Base-by-base conservation (phyloP, 371 early-diverging fungal species). In the Mortierella sp. region DNA sequence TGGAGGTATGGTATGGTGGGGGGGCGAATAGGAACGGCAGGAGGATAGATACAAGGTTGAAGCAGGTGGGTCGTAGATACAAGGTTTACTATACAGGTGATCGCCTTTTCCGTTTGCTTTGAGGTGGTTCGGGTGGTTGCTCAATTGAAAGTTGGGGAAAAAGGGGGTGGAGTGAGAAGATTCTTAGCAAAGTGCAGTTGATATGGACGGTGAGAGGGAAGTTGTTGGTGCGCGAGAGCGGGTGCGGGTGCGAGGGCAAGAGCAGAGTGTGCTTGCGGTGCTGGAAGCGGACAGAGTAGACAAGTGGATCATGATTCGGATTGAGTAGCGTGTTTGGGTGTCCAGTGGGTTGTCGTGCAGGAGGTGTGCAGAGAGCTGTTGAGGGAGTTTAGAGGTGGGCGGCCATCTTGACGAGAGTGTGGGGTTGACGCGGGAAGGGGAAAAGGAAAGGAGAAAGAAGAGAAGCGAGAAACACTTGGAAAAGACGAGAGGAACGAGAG, bases 241-340 rank as follows among this genome's bases (percentile, higher is more conserved):
- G 50, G 29, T 25, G 48, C 48, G 48, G 29, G 9, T 25, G 50
- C 3, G 19, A 34, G 29, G 47, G 58, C 60, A 59, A 45, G 48
- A 62, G 62, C 54, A 66, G 63, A 40, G 54, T 39, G 48, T 54
- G 64, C 66, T 61, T 62, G 67, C 67, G 50, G 50, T 49, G 50
- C 29, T 27, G 50, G 50, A 25, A 49, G 50, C 50, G 59, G 63
- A 34, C 22, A 29, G 52, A 43, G 63, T 60, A 61, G 59, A 29
- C 37, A 54, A 44, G 63, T 49, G 29, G 55, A 54, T 59, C 73
- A 73, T 73, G 67, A 51, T 67, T 54, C 63, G 58, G 34, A 10
- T 34, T 28, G 37, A 21, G 49, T 17, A n/a, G 13, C 21, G 45
- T 44, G 45, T n/a, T n/a, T n/a, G n/a, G n/a, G n/a, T n/a, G n/a